phyloP scores from a whole-genome alignment of 257 asterid species.

The Catharanthus roseus region DNA sequence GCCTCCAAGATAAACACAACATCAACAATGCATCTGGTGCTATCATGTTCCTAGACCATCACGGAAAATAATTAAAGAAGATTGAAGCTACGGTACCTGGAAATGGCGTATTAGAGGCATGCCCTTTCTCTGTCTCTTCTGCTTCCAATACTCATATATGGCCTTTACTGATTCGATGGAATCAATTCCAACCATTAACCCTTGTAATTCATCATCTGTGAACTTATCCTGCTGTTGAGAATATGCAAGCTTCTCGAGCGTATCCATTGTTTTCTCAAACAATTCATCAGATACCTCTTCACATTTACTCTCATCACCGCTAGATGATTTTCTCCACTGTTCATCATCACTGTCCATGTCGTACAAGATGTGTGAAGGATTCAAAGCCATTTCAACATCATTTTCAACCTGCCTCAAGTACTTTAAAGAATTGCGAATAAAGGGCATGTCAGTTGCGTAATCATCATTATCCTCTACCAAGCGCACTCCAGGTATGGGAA shows the following conservation, averaged over 20 bases:
- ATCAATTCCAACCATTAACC: conserved; percentile 46
- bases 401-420: conserved; percentile 72
- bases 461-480: conserved; percentile 61
- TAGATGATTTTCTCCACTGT: conserved; percentile 40
- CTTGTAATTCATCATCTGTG: conserved; percentile 64
- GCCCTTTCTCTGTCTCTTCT: conserved; percentile 67
- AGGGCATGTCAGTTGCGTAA: conserved; percentile 41
- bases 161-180: conserved; percentile 43
- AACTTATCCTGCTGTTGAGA: conserved; percentile 53
- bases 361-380: conserved; percentile 61
- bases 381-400: conserved; percentile 92
- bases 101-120: conserved; percentile 82
- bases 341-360: conserved; percentile 98
- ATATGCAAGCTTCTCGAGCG: conserved; percentile 76
- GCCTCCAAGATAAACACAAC: background rate
- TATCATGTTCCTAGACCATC: background rate
- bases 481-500: conserved; percentile 93
- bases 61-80: conserved; percentile 7
- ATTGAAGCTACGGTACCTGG: conserved; percentile 46
- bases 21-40: background rate
- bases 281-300: conserved; percentile 59
- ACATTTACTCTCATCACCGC: conserved; percentile 18
- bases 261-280: conserved; percentile 67
- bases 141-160: conserved; percentile 68
- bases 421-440: conserved; percentile 45